Conservation (phyloP, 2,329 filamentous ascomycete species). For the Ceratocystis cubensis region DNA sequence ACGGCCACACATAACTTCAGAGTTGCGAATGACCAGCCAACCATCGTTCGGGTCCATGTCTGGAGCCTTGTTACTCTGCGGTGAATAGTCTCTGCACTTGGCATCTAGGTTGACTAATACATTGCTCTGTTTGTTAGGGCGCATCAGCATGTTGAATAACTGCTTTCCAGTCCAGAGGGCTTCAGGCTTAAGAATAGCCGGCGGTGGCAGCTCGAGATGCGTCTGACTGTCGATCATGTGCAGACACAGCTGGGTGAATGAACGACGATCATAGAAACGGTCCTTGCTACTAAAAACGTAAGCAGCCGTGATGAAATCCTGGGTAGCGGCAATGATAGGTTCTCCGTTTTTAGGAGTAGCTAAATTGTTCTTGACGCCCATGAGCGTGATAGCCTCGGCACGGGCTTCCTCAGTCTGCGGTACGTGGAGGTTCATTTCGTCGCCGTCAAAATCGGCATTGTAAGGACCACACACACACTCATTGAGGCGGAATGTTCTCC, state of each 20-base stretch:
- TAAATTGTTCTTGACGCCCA: constrained; percentile 96
- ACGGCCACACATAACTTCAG: constrained; percentile 89
- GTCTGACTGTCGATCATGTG: constrained; percentile 81
- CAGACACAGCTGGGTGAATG: constrained; percentile 79
- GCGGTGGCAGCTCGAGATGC: constrained; percentile 72
- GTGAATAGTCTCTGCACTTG: constrained; percentile 69
- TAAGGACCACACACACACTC: constrained; percentile 98
- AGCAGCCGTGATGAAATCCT: constrained; percentile 95
- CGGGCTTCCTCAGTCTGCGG: constrained; percentile 95
- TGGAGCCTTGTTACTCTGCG: constrained; percentile 43
- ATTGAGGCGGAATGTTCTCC: constrained; percentile 91
- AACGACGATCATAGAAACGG: constrained; percentile 76
- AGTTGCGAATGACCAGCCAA: constrained; percentile 88
- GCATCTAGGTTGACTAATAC: constrained; percentile 88
- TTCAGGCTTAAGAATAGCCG: constrained; percentile 73
- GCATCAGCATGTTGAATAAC: constrained; percentile 82
- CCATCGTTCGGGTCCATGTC: constrained; percentile 78
- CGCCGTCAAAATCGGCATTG: constrained; percentile 97
- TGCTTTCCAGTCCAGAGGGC: constrained; percentile 95
- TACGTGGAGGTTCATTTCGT: constrained; percentile 98
- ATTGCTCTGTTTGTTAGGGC: constrained; percentile 69
- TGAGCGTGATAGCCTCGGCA: constrained; percentile 86
- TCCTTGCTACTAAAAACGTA: constrained; percentile 88
- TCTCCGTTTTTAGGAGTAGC: constrained; percentile 95
- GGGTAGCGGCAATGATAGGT: constrained; percentile 95